These are phyloP conservation scores for Trypanosoma lewisi DNA, from an alignment of 208 protist species.

Conservation along the genomic window DNA sequence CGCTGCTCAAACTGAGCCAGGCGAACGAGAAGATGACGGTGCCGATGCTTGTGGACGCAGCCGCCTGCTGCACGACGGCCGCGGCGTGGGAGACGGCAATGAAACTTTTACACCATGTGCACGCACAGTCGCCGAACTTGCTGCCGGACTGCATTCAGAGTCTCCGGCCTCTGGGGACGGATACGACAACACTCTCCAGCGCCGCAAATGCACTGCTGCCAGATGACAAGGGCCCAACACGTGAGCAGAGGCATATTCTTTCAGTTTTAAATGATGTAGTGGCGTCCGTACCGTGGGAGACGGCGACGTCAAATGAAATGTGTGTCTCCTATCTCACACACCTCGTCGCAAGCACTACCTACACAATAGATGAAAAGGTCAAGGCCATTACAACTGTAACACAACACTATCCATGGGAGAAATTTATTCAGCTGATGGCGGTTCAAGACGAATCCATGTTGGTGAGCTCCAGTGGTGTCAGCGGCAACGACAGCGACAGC, in stretches of 20 bases:
- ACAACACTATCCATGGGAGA: slow-evolving; percentile 47
- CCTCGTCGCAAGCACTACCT: slow-evolving; percentile 70
- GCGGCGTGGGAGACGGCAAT: slow-evolving; percentile 53
- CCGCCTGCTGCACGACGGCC: slow-evolving; percentile 54
- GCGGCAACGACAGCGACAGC: slow-evolving; percentile 32
- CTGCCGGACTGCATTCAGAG: slow-evolving; percentile 63
- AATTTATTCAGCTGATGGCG: slow-evolving; percentile 41
- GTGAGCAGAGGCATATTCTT: slow-evolving; percentile 53
- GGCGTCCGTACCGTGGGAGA: slow-evolving; percentile 36
- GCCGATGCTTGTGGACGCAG: slow-evolving; percentile 73
- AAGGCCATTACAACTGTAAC: slow-evolving; percentile 38
- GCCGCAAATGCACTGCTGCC: slow-evolving; percentile 36
- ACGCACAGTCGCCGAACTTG: slow-evolving; percentile 52
- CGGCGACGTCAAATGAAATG: slow-evolving; percentile 50
- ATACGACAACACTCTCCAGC: slow-evolving; percentile 26
- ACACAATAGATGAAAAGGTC: slow-evolving; percentile 47
- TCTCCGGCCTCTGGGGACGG: slow-evolving; percentile 56
- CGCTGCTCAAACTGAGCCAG: slow-evolving; percentile 57
- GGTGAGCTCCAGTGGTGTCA: neutral
- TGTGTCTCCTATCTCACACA: slow-evolving; percentile 77
- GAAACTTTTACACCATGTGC: slow-evolving; percentile 51
- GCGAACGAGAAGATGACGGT: slow-evolving; percentile 68
- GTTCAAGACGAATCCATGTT: slow-evolving; percentile 41
- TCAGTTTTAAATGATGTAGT: slow-evolving; percentile 65
- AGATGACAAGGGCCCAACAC: slow-evolving; percentile 26